phyloP scores from a whole-genome alignment of 2,329 filamentous ascomycete genomes.

The Geosmithia putterillii region DNA sequence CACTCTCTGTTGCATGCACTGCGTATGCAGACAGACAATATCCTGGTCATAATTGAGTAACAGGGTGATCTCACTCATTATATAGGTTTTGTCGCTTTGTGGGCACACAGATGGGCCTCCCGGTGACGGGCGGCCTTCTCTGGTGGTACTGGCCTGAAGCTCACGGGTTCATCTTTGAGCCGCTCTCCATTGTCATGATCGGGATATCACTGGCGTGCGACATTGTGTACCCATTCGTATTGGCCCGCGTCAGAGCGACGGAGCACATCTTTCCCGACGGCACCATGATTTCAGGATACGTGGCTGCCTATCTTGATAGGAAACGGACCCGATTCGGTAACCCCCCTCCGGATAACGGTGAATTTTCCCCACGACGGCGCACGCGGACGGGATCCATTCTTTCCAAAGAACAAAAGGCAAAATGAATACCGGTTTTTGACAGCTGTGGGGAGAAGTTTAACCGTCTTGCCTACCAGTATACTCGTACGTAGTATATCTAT shows the following conservation, averaged over 20 bases:
- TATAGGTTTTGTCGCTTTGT: constrained; percentile 30
- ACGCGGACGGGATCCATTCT: too few relatives aligned
- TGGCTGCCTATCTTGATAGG: not conserved
- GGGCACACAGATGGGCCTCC: constrained; percentile 28
- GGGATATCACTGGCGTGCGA: constrained; percentile 27
- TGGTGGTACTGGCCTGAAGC: constrained; percentile 40
- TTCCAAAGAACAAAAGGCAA: too few relatives aligned
- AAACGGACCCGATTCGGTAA: not conserved
- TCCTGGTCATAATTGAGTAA: too few relatives aligned
- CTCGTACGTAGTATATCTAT: too few relatives aligned
- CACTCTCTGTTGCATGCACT: too few relatives aligned
- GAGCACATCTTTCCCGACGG: constrained; percentile 25
- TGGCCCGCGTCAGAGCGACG: constrained; percentile 24
- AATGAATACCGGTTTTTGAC: too few relatives aligned
- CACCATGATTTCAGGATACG: constrained; percentile 11
- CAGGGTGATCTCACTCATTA: too few relatives aligned
- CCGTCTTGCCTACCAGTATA: too few relatives aligned
- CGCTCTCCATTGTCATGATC: constrained; percentile 27
- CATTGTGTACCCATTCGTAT: constrained; percentile 28
- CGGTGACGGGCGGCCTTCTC: constrained; percentile 22
- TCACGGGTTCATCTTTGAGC: constrained; percentile 31
- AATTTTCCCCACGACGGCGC: too few relatives aligned
- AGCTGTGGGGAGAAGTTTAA: too few relatives aligned
- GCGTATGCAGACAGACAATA: too few relatives aligned
- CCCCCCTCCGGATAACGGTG: too few relatives aligned